These are phyloP conservation scores for Phaeosphaeria sp. DNA, from an alignment of 2,329 filamentous ascomycete species.

Conservation along the genomic window DNA sequence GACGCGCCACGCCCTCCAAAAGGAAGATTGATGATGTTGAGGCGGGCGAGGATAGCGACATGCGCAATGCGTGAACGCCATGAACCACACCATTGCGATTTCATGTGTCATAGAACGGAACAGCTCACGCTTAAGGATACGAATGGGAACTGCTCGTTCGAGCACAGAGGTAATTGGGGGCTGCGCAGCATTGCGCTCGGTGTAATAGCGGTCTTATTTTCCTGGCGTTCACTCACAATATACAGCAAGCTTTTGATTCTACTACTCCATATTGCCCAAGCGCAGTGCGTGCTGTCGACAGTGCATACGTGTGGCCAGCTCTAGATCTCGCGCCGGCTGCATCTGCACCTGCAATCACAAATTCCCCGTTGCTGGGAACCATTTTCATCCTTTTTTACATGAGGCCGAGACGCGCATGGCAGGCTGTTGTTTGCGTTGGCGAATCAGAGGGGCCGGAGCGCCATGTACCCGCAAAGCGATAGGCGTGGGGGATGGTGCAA, in stretches of 20 bases:
- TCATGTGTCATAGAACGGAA: slow-evolving; percentile 21
- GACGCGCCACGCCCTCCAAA: slow-evolving; percentile 32
- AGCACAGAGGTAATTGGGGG: neutral
- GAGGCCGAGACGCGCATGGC: neutral
- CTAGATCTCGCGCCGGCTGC: neutral
- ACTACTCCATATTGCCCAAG: slow-evolving; percentile 11
- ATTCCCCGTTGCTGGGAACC: neutral
- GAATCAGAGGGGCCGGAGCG: slow-evolving; percentile 7
- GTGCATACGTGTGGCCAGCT: neutral
- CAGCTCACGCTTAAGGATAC: slow-evolving; percentile 34
- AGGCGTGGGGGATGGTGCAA: slow-evolving; percentile 8
- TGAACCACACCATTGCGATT: neutral
- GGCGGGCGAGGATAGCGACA: slow-evolving; percentile 37
- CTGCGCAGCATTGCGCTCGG: slow-evolving; percentile 15
- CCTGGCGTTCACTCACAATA: slow-evolving; percentile 14
- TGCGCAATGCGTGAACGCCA: slow-evolving; percentile 33
- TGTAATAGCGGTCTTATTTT: slow-evolving; percentile 21
- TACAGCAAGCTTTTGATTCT: slow-evolving; percentile 4
- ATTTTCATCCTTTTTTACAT: slow-evolving; percentile 1
- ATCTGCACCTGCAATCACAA: neutral
- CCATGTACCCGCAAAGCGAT: neutral
- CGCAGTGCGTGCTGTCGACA: neutral
- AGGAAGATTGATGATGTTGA: slow-evolving; percentile 44
- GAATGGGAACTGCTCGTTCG: slow-evolving; percentile 5
- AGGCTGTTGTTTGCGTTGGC: neutral